Conservation (phyloP, 208 protist genomes). For the Porcisia deanei region DNA sequence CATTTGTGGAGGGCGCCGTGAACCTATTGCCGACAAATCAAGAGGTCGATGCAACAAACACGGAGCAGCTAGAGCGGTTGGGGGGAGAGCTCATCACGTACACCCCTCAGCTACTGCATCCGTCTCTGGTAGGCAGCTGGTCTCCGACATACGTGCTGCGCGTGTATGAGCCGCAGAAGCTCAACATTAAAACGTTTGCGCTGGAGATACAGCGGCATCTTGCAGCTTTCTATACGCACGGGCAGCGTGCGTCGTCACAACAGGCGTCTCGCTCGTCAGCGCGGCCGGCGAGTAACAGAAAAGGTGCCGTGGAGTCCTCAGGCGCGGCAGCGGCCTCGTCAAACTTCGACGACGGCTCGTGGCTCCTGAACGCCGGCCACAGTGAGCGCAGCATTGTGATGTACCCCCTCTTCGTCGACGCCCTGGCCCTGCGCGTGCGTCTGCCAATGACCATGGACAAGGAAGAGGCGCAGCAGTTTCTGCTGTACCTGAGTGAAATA, state of each 20-base stretch:
- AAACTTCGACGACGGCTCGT: constrained; percentile 21
- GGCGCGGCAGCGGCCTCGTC: neutral
- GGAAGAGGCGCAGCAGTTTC: constrained; percentile 39
- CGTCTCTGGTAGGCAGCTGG: constrained; percentile 63
- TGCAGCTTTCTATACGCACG: constrained; percentile 32
- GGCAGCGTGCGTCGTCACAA: constrained; percentile 8
- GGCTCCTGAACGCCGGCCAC: constrained; percentile 18
- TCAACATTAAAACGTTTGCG: constrained; percentile 19
- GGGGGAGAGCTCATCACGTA: constrained; percentile 65
- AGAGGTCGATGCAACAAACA: constrained; percentile 68
- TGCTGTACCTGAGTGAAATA: constrained; percentile 32
- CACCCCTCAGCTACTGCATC: constrained; percentile 49
- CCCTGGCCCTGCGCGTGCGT: constrained; percentile 75
- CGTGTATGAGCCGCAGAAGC: constrained; percentile 17
- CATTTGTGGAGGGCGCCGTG: constrained; percentile 63
- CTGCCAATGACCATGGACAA: constrained; percentile 54
- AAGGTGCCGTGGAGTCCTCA: neutral
- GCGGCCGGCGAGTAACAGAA: neutral
- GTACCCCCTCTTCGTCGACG: constrained; percentile 82
- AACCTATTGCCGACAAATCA: constrained; percentile 85
- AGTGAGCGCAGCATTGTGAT: constrained; percentile 52
- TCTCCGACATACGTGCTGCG: constrained; percentile 72
- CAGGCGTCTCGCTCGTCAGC: neutral
- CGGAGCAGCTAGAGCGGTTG: constrained; percentile 61
- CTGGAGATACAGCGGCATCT: constrained; percentile 37